Percentiles rank a stretch among this genome's conserved stretches.
These are phyloP conservation scores for Didymella pomorum DNA, from an alignment of 2,329 filamentous ascomycete genomes.

Conservation along the genomic window DNA sequence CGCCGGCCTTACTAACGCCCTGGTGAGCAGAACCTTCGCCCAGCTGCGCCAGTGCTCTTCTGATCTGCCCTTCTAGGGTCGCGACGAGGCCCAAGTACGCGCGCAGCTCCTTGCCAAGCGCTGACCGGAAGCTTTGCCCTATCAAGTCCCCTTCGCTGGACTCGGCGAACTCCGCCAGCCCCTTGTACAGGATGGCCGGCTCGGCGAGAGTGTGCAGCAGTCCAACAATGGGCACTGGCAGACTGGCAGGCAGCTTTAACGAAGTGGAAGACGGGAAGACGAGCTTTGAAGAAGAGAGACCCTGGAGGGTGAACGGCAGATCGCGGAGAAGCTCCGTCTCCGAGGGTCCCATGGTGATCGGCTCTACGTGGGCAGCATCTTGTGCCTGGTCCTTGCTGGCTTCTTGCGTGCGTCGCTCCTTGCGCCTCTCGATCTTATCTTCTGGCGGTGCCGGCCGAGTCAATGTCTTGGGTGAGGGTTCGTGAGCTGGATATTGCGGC, in stretches of 20 bases:
- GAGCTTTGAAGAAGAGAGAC: constrained; percentile 85
- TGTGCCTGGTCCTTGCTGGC: constrained; percentile 35
- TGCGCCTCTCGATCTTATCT: constrained; percentile 39
- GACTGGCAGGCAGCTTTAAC: constrained; percentile 76
- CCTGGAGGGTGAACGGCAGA: constrained; percentile 90
- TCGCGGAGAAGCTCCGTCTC: constrained; percentile 66
- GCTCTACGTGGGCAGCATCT: constrained; percentile 23
- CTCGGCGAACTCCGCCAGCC: constrained; percentile 81
- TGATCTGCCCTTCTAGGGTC: constrained; percentile 90
- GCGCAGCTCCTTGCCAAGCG: constrained; percentile 82
- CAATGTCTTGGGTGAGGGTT: constrained; percentile 41
- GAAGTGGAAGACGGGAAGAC: constrained; percentile 74
- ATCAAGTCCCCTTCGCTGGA: constrained; percentile 83
- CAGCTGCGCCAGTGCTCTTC: constrained; percentile 78
- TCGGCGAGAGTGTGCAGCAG: constrained; percentile 90
- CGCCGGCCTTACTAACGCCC: constrained; percentile 83
- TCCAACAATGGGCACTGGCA: constrained; percentile 85
- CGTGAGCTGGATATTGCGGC: constrained; percentile 48
- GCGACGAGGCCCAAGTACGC: constrained; percentile 92
- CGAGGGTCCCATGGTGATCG: constrained; percentile 42
- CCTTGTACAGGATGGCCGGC: constrained; percentile 88
- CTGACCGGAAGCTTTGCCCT: constrained; percentile 88
- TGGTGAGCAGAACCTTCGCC: constrained; percentile 71
- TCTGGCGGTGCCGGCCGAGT: constrained; percentile 27
- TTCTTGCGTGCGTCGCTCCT: constrained; percentile 38